Conservation (phyloP, 139 green algal genomes). For the Choricystis sp. region DNA sequence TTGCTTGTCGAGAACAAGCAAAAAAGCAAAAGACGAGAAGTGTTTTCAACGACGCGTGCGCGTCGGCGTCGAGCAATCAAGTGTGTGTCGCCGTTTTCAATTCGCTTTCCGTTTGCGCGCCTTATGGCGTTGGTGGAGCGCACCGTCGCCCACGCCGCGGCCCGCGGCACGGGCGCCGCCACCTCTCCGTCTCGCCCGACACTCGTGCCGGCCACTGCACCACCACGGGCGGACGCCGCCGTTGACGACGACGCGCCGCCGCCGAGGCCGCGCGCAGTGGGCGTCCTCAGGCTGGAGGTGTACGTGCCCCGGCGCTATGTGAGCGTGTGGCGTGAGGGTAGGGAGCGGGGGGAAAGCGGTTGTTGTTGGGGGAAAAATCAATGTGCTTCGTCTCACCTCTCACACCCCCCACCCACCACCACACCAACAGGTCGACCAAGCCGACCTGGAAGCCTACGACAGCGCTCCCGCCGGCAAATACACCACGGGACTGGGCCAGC, state of each 20-base stretch:
- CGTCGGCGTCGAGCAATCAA: too few species aligned
- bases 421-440: conserved; percentile 26
- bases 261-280: conserved; percentile 17
- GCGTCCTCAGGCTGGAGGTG: conserved; percentile 45
- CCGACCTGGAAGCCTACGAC: conserved; percentile 53
- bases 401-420: background rate
- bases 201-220: too few species aligned
- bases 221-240: background rate
- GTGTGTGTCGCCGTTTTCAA: too few species aligned
- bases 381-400: background rate
- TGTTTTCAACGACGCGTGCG: too few species aligned
- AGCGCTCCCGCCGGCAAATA: conserved; percentile 60
- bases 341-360: background rate
- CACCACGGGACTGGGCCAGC: conserved; percentile 65
- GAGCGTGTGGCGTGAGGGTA: conserved; percentile 1
- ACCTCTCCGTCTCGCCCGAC: too few species aligned
- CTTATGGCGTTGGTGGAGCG: background rate
- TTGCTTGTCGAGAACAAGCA: too few species aligned
- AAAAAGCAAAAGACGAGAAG: too few species aligned
- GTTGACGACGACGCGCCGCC: too few species aligned
- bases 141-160: too few species aligned
- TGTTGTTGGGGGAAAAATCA: background rate
- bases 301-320: conserved; percentile 47
- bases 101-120: too few species aligned
- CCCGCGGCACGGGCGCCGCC: too few species aligned